Evolutionary conservation across 768 basidiomycete species (phyloP).

Genomic region (Lactarius evosmus): DNA sequence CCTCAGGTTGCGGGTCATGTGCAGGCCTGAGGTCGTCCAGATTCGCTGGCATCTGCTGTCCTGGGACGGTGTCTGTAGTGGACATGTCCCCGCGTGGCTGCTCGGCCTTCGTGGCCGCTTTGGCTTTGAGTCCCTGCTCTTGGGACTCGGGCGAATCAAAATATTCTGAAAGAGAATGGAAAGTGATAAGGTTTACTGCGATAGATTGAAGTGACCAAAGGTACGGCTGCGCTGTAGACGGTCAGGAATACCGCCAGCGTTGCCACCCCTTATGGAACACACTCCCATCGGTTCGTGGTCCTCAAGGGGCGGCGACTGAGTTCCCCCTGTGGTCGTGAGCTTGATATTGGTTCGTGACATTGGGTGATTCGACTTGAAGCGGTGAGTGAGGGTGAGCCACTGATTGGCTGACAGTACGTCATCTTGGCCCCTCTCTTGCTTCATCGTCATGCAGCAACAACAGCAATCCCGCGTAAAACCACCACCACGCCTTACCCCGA

Average conservation of each 20-base stretch:
- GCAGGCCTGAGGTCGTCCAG: constrained; percentile 9
- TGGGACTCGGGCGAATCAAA: constrained; percentile 17
- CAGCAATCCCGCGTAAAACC: constrained; percentile 3
- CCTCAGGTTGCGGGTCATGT: constrained; percentile 5
- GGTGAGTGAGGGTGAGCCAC: background rate
- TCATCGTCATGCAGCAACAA: constrained; percentile 7
- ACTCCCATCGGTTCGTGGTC: constrained; percentile 26
- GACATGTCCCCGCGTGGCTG: background rate
- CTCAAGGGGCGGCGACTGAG: constrained; percentile 26
- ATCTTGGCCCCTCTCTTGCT: constrained; percentile 8
- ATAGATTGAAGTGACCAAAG: background rate
- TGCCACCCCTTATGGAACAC: constrained; percentile 25
- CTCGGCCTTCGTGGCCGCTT: background rate
- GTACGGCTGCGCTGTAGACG: constrained; percentile 26
- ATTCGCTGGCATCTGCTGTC: constrained; percentile 6
- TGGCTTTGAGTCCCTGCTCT: constrained; percentile 6
- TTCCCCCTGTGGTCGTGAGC: constrained; percentile 4
- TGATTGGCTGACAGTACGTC: constrained; percentile 7
- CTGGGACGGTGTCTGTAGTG: background rate
- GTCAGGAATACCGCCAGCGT: constrained; percentile 25
- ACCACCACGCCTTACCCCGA: background rate
- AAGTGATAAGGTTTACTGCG: constrained; percentile 7
- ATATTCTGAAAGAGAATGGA: constrained; percentile 10
- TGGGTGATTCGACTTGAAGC: background rate
- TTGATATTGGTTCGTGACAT: constrained; percentile 9